These are phyloP conservation scores for Penicillium sp. DNA, from an alignment of 2,329 filamentous ascomycete genomes.

Conservation along the genomic window DNA sequence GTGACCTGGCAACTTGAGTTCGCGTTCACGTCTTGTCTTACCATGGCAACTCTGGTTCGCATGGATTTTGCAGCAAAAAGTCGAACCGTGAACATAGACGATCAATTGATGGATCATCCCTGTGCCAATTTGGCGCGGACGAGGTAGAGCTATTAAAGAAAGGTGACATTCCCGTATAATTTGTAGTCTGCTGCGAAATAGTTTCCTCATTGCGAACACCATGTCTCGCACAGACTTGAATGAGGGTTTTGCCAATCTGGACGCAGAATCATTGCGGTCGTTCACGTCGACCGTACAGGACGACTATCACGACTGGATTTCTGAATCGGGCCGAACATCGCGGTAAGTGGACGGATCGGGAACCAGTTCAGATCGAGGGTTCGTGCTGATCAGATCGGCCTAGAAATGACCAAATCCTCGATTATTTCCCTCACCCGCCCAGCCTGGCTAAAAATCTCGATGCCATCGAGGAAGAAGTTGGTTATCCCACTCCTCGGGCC, in stretches of 20 bases:
- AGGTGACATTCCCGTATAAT: not conserved
- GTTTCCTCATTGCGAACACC: not conserved
- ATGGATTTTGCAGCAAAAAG: constrained; percentile 1
- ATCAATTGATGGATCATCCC: constrained; percentile 23
- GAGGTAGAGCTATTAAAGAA: constrained; percentile 14
- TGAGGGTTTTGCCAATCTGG: constrained; percentile 11
- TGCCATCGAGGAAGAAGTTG: constrained; percentile 15
- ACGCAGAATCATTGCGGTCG: constrained; percentile 20
- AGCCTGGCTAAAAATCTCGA: constrained; percentile 14
- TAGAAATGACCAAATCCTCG: constrained; percentile 20
- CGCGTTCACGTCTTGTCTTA: constrained; percentile 1
- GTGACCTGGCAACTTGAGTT: constrained; percentile 15
- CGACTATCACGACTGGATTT: constrained; percentile 25
- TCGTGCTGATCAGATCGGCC: not conserved
- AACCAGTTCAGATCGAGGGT: not conserved
- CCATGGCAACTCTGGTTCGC: not conserved
- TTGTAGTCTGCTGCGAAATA: not conserved
- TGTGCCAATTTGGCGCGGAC: not conserved
- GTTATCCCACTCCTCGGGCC: constrained; percentile 17
- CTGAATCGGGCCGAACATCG: constrained; percentile 16
- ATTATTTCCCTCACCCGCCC: constrained; percentile 26
- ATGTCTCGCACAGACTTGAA: constrained; percentile 18
- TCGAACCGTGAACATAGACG: constrained; percentile 3
- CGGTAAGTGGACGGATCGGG: constrained; percentile 6
- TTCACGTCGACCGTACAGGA: constrained; percentile 16